Percentiles rank a stretch among this genome's conserved stretches.
Evolutionary conservation across 2,329 filamentous ascomycete genomes (phyloP).

Genomic region (Ophiosphaerella korrae): DNA sequence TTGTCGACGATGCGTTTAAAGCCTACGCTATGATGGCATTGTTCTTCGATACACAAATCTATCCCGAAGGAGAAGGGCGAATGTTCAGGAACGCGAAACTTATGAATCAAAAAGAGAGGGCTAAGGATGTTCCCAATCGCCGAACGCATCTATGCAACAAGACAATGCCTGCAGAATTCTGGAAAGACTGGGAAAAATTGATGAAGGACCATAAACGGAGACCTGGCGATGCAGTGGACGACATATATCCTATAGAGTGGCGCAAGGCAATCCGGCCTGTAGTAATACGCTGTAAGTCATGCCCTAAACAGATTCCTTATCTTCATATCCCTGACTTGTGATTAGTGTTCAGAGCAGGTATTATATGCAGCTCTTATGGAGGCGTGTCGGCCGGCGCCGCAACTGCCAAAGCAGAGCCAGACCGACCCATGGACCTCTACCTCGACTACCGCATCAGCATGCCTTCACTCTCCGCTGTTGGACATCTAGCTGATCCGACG

Average conservation of each 20-base stretch:
- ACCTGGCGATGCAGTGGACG: slow-evolving; percentile 12
- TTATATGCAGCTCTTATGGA: slow-evolving; percentile 45
- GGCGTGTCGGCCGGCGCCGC: slow-evolving; percentile 44
- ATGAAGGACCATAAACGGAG: slow-evolving; percentile 14
- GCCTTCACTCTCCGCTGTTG: slow-evolving; percentile 24
- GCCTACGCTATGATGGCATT: slow-evolving; percentile 27
- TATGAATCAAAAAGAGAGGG: slow-evolving; percentile 49
- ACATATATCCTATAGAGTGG: slow-evolving; percentile 49
- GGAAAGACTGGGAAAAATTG: slow-evolving; percentile 44
- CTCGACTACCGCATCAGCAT: slow-evolving; percentile 47
- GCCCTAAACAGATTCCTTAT: neutral
- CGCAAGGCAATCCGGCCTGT: slow-evolving; percentile 49
- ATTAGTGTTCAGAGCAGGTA: slow-evolving; percentile 53
- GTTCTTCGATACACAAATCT: slow-evolving; percentile 34
- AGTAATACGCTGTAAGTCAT: slow-evolving; percentile 45
- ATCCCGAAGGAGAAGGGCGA: slow-evolving; percentile 41
- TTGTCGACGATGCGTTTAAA: slow-evolving; percentile 28
- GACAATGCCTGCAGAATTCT: slow-evolving; percentile 45
- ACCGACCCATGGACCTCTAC: slow-evolving; percentile 50
- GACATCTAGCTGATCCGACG: slow-evolving; percentile 40
- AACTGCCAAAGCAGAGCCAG: slow-evolving; percentile 46
- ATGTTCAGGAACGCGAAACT: slow-evolving; percentile 47
- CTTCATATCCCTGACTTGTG: neutral
- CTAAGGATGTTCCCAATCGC: slow-evolving; percentile 45
- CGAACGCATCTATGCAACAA: slow-evolving; percentile 48